These are phyloP conservation scores for Candida methanosorbosa DNA, from an alignment of 805 yeast genomes.

Conservation along the genomic window DNA sequence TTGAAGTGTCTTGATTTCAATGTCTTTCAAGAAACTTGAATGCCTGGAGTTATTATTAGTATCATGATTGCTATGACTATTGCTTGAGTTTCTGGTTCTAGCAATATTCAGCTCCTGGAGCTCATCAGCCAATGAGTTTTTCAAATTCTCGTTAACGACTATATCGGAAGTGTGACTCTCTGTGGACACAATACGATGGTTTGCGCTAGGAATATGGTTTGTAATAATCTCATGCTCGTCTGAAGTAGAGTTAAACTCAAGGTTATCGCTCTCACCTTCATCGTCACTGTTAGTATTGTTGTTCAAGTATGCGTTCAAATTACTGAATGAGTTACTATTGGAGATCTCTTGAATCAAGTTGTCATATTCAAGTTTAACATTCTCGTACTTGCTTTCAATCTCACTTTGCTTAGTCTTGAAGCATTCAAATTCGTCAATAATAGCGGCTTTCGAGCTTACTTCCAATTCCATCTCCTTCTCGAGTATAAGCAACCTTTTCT, in stretches of 20 bases:
- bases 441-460: conserved; percentile 39
- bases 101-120: no score
- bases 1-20: conserved; percentile 15
- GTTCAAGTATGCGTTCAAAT: neutral
- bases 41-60: neutral
- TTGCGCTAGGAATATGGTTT: neutral
- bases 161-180: neutral
- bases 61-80: neutral
- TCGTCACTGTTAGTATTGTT: no score
- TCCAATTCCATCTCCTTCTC: conserved; percentile 46
- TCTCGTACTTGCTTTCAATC: conserved; percentile 18
- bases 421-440: conserved; percentile 46
- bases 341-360: conserved; percentile 15
- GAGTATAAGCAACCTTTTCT: conserved; percentile 26
- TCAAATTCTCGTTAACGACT: no score
- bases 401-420: conserved; percentile 29
- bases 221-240: neutral
- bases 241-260: neutral
- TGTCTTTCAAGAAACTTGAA: conserved; percentile 3
- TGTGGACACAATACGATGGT: neutral
- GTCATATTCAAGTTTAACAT: conserved; percentile 20
- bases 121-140: no score
- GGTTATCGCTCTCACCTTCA: no score
- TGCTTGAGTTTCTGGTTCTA: no score
- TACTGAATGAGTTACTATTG: neutral